Percentiles rank a stretch among this genome's conserved stretches.
Conservation (phyloP, 352 stramenopile species). For the Pythium sp. region DNA sequence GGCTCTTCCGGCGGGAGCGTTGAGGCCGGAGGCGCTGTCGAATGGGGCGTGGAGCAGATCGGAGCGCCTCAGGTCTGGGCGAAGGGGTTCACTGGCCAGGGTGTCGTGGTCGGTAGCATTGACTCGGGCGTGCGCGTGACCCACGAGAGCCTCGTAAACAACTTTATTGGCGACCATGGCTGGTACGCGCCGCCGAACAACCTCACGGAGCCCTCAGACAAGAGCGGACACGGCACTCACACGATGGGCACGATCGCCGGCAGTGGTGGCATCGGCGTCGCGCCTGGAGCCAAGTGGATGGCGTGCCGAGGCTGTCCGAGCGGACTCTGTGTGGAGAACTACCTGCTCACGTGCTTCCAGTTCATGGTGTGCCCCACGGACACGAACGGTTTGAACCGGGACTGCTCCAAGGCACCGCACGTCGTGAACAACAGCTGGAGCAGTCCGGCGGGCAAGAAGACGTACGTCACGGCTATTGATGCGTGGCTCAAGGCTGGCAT, state of each 20-base stretch:
- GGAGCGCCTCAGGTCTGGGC: constrained; percentile 13
- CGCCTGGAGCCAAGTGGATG: constrained; percentile 17
- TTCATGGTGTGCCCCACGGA: constrained; percentile 64
- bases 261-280: constrained; percentile 16
- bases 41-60: constrained; percentile 21
- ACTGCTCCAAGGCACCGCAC: constrained; percentile 44
- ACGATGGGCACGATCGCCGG: constrained; percentile 18
- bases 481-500: constrained; percentile 47
- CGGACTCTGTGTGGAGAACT: constrained; percentile 14
- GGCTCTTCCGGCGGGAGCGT: too few species aligned
- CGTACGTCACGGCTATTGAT: too few species aligned
- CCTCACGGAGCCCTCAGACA: constrained; percentile 13
- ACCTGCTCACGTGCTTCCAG: constrained; percentile 39
- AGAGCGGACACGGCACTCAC: constrained; percentile 19
- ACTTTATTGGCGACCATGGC: constrained; percentile 15
- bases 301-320: constrained; percentile 14
- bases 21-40: too few species aligned
- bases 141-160: constrained; percentile 12
- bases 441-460: too few species aligned
- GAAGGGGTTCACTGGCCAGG: constrained; percentile 10
- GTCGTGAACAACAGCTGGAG: constrained; percentile 59
- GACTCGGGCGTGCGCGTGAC: constrained; percentile 19
- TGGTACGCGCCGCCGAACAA: constrained; percentile 19
- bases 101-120: constrained; percentile 19
- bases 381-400: constrained; percentile 41